A percentile compares a stretch with the other conserved stretches of the same genome.
phyloP scores from a whole-genome alignment of 176 grass and related monocot species.

The Alloteropsis semialata region DNA sequence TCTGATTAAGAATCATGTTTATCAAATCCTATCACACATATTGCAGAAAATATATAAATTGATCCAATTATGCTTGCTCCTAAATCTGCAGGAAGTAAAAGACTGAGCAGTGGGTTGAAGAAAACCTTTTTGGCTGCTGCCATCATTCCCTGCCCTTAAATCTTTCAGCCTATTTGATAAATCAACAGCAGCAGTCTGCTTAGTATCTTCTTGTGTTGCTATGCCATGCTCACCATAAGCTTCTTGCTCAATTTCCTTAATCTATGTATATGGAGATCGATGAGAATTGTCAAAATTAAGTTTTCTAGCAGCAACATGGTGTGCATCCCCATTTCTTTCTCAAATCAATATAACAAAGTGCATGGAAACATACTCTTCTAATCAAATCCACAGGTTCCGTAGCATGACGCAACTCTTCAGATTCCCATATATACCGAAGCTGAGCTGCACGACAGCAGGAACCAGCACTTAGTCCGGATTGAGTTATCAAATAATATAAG shows the following conservation, averaged over 20 bases:
- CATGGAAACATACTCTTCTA: constrained; percentile 57
- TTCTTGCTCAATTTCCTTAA: constrained; percentile 93
- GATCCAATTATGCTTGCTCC: not conserved
- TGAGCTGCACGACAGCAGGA: constrained; percentile 49
- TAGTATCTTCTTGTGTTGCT: constrained; percentile 52
- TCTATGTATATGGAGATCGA: constrained; percentile 45
- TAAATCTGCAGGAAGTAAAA: not conserved
- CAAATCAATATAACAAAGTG: not conserved
- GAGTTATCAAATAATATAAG: not conserved
- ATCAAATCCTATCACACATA: not conserved
- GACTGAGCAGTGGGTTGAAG: not conserved
- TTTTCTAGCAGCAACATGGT: not conserved
- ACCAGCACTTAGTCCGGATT: not conserved
- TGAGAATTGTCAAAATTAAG: not conserved
- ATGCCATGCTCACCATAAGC: constrained; percentile 51
- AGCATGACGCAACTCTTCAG: constrained; percentile 66
- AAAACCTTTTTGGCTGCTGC: constrained; percentile 89
- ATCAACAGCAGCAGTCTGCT: constrained; percentile 86
- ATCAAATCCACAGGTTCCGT: constrained; percentile 92
- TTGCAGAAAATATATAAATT: not conserved
- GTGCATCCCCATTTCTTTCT: not conserved
- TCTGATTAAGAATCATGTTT: not conserved
- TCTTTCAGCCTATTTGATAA: constrained; percentile 78
- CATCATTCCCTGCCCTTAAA: constrained; percentile 73
- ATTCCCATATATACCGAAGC: constrained; percentile 79